Base-by-base conservation (phyloP, 345 rosid species). In the Linum lewisii region DNA sequence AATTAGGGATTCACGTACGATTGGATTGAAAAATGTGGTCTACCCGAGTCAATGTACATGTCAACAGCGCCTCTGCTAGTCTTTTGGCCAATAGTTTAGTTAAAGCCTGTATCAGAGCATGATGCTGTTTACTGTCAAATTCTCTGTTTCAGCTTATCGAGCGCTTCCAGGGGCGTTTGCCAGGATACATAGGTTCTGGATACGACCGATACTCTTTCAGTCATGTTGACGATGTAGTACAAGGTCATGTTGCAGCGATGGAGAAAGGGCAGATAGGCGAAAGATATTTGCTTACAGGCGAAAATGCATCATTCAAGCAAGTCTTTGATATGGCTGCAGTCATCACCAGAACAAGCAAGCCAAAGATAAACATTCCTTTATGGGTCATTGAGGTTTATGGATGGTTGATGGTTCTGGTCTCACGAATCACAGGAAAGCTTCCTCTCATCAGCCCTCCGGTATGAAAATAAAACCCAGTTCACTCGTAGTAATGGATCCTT, bases 371-470 rank as follows among this genome's bases (percentile, higher is more conserved):
- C 72, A 73, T 88, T 68, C 98, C 95, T 1, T 70, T 92, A 1
- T 77, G 84, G 87, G 32, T 61, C 15, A 79, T 84, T 57, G 76
- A 69, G 57, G 85, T 58, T 21, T 88, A 82, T 58, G 93, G 90
- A 63, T 86, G 96, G 96, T 14, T 86, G 32, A 73, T 70, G 21
- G 89, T 88, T 72, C 64, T 83, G 4, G 8, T 81, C 65, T 77
- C 81, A 65, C 82, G 81, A 51, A 63, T 92, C 25, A 84, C 88
- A 0, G 93, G 98, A 71, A 88, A 81, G 75, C 96, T 86, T 69
- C 96, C 98, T 50, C 76, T 83, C 13, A 72, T 88, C 55, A 88
- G 93, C 62, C 96, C 89, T 57, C 93, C 98, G 66, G 98, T 92
- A 78, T 63, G 83, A 66, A 32, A 15, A 9, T 2, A 6, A 15